Conservation (phyloP, 352 stramenopile species). For the Pythium folliculosum region DNA sequence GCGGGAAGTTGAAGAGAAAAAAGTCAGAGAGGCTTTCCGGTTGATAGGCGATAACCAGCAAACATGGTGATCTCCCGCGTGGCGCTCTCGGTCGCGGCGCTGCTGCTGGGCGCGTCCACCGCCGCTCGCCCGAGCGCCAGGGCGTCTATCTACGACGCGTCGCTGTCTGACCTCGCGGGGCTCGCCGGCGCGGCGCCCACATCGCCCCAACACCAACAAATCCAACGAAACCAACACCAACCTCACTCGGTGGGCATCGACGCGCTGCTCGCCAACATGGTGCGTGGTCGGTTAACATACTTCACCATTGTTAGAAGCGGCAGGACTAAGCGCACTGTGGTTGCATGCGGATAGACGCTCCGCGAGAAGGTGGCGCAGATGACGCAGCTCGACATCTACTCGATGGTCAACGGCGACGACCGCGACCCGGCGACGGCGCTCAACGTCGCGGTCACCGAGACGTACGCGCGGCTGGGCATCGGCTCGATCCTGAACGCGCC, state of each 20-base stretch:
- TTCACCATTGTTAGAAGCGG: too few relatives aligned
- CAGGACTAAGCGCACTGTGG: too few relatives aligned
- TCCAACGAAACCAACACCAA: not conserved
- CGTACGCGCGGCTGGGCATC: slow-evolving; percentile 74
- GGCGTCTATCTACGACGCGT: slow-evolving; percentile 15
- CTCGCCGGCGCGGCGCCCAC: not conserved
- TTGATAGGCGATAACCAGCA: too few relatives aligned
- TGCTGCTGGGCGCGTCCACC: not conserved
- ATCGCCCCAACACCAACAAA: not conserved
- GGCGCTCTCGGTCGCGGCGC: not conserved
- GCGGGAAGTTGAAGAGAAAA: not conserved
- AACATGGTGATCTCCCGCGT: not conserved
- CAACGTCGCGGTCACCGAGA: slow-evolving; percentile 47
- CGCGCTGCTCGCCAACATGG: slow-evolving; percentile 34
- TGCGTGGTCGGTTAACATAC: too few relatives aligned
- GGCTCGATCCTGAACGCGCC: slow-evolving; percentile 89
- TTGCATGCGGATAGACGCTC: too few relatives aligned
- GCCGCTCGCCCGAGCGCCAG: not conserved
- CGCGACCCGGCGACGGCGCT: slow-evolving; percentile 49
- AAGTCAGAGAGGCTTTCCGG: too few relatives aligned
- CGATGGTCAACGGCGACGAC: slow-evolving; percentile 65
- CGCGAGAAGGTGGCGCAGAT: slow-evolving; percentile 84
- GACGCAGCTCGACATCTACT: slow-evolving; percentile 91
- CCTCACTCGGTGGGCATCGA: slow-evolving; percentile 23
- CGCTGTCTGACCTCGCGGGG: slow-evolving; percentile 12